Conservation (phyloP, 768 basidiomycete species). For the Lactarius sanguifluus region DNA sequence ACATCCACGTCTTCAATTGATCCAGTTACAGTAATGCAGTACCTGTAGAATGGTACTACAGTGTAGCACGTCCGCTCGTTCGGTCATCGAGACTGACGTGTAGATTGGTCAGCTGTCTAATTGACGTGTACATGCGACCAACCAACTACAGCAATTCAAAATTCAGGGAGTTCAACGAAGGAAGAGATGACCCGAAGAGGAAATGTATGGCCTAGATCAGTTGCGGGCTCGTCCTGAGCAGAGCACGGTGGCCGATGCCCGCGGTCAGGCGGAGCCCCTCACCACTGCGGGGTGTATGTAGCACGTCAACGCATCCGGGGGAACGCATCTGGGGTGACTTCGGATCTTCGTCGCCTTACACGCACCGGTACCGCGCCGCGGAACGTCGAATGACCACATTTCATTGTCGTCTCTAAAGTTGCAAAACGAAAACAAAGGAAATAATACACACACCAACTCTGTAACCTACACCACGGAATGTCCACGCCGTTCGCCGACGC, state of each 20-base stretch:
- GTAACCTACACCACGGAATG: constrained; percentile 1
- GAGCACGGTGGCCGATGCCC: too few relatives aligned
- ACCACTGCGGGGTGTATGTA: too few relatives aligned
- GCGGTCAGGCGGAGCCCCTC: too few relatives aligned
- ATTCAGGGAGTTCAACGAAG: too few relatives aligned
- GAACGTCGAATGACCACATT: not conserved
- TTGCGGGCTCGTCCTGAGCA: too few relatives aligned
- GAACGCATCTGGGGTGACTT: too few relatives aligned
- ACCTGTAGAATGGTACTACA: not conserved
- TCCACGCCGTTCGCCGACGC: constrained; percentile 4
- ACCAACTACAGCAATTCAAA: not conserved
- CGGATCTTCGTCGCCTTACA: too few relatives aligned
- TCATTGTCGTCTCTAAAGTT: not conserved
- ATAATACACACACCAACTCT: not conserved
- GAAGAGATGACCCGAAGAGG: not conserved
- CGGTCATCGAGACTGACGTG: too few relatives aligned
- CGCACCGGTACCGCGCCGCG: too few relatives aligned
- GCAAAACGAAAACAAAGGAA: not conserved
- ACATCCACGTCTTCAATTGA: not conserved
- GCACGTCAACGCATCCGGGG: too few relatives aligned
- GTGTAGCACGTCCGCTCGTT: not conserved
- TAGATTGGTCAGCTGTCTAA: too few relatives aligned
- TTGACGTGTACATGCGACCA: too few relatives aligned
- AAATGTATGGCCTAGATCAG: not conserved
- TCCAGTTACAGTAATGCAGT: not conserved